phyloP scores from a whole-genome alignment of 495 filamentous ascomycete species.

The Coniosporium apollinis region DNA sequence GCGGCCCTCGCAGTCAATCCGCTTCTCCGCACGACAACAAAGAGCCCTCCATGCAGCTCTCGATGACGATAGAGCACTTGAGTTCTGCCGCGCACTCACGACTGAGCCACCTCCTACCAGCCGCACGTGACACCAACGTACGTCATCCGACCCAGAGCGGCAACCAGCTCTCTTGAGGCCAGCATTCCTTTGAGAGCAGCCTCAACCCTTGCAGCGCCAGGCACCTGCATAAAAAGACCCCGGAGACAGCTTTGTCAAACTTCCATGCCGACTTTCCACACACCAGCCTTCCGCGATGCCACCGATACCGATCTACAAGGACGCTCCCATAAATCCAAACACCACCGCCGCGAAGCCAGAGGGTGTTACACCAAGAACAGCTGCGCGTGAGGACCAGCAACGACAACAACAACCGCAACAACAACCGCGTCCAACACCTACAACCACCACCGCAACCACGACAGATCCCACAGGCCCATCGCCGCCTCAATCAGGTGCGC shows the following conservation, averaged over 20 bases:
- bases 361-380: slow-evolving; percentile 33
- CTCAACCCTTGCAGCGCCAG: too few relatives aligned
- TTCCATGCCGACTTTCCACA: not conserved
- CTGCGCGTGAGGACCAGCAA: slow-evolving; percentile 19
- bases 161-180: too few relatives aligned
- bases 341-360: slow-evolving; percentile 31
- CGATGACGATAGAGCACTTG: too few relatives aligned
- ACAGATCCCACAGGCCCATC: slow-evolving; percentile 20
- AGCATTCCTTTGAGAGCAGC: too few relatives aligned
- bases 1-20: too few relatives aligned
- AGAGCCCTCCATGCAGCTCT: too few relatives aligned
- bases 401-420: slow-evolving; percentile 14
- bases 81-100: too few relatives aligned
- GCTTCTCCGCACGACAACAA: too few relatives aligned
- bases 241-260: not conserved
- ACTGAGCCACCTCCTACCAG: too few relatives aligned
- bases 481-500: slow-evolving; percentile 9
- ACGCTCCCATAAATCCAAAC: slow-evolving; percentile 46
- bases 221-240: too few relatives aligned
- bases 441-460: slow-evolving; percentile 9
- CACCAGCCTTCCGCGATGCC: slow-evolving; percentile 25
- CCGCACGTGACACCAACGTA: too few relatives aligned
- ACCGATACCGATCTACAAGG: slow-evolving; percentile 40
- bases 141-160: too few relatives aligned
- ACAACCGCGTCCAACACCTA: slow-evolving; percentile 20